phyloP scores from a whole-genome alignment of 2,329 filamentous ascomycete species.

The Claviceps lovelessii region DNA sequence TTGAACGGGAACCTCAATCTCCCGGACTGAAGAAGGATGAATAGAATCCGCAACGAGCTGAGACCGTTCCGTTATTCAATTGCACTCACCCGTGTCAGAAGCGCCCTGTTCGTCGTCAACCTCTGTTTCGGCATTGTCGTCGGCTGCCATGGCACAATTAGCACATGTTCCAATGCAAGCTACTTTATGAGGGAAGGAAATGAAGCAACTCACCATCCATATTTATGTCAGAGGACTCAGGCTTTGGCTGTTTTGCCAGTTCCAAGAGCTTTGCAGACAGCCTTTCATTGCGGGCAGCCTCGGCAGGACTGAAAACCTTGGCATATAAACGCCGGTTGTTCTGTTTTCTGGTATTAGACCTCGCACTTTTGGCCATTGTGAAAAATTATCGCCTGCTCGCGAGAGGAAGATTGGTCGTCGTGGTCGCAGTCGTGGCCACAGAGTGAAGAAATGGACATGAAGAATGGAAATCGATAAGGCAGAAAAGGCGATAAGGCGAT shows the following conservation, averaged over 20 bases:
- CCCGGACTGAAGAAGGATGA: not conserved
- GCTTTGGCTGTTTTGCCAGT: slow-evolving; percentile 61
- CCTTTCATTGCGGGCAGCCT: slow-evolving; percentile 64
- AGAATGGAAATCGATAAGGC: slow-evolving; percentile 1
- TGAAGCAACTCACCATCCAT: slow-evolving; percentile 26
- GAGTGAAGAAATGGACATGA: not conserved
- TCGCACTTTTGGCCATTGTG: slow-evolving; percentile 74
- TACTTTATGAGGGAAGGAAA: not conserved
- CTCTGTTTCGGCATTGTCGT: slow-evolving; percentile 13
- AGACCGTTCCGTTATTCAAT: not conserved
- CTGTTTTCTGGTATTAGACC: slow-evolving; percentile 64
- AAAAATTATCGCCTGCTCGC: not conserved
- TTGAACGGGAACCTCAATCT: not conserved
- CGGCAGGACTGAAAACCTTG: slow-evolving; percentile 71
- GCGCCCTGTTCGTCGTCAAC: slow-evolving; percentile 17
- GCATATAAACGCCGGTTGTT: slow-evolving; percentile 72
- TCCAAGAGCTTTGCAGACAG: slow-evolving; percentile 77
- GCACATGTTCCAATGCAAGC: not conserved
- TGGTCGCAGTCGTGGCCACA: not conserved
- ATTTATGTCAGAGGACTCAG: slow-evolving; percentile 36
- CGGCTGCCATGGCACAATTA: not conserved
- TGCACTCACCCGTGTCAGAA: slow-evolving; percentile 11
- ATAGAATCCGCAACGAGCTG: not conserved
- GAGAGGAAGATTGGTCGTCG: not conserved
- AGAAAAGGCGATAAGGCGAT: not conserved